A percentile compares a stretch with the other conserved stretches of the same genome.
Conservation (phyloP, 2,329 filamentous ascomycete species). For the Rhinocladiella similis region DNA sequence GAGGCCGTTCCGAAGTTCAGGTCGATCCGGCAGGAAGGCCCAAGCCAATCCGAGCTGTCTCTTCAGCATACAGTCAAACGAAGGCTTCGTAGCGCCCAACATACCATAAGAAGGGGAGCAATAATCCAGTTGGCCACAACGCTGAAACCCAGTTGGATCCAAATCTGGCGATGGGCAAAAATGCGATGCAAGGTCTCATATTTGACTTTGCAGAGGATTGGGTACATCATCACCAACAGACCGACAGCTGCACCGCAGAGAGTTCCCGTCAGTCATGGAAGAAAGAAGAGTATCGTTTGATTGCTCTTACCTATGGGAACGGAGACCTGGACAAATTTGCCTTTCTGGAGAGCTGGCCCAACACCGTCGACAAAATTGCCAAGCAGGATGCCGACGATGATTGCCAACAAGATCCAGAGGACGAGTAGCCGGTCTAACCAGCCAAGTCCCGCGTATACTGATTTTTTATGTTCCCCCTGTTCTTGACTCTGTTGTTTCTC, state of each 20-base stretch:
- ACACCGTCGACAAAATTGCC: slow-evolving; percentile 72
- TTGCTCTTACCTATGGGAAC: slow-evolving; percentile 60
- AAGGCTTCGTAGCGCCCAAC: slow-evolving; percentile 11
- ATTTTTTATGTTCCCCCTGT: slow-evolving; percentile 17
- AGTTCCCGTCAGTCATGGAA: too few relatives aligned
- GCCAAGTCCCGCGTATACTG: slow-evolving; percentile 51
- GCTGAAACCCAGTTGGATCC: slow-evolving; percentile 76
- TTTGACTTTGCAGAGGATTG: slow-evolving; percentile 81
- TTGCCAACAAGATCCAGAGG: slow-evolving; percentile 75
- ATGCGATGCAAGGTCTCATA: slow-evolving; percentile 73
- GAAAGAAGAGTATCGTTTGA: neutral
- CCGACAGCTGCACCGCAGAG: slow-evolving; percentile 61
- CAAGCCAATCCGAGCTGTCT: slow-evolving; percentile 47
- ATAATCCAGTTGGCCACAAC: slow-evolving; percentile 79
- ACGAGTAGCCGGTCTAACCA: slow-evolving; percentile 65
- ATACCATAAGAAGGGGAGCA: slow-evolving; percentile 77
- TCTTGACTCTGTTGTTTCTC: slow-evolving; percentile 3
- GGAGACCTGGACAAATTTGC: slow-evolving; percentile 70
- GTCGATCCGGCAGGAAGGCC: slow-evolving; percentile 55
- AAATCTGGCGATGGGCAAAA: slow-evolving; percentile 62
- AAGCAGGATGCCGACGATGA: slow-evolving; percentile 71
- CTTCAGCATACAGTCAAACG: neutral
- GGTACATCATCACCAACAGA: slow-evolving; percentile 89
- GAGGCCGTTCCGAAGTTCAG: slow-evolving; percentile 59
- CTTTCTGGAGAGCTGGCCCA: slow-evolving; percentile 64